Conservation (phyloP, 2,329 filamentous ascomycete genomes). For the Byssoonygena ceratinophila region DNA sequence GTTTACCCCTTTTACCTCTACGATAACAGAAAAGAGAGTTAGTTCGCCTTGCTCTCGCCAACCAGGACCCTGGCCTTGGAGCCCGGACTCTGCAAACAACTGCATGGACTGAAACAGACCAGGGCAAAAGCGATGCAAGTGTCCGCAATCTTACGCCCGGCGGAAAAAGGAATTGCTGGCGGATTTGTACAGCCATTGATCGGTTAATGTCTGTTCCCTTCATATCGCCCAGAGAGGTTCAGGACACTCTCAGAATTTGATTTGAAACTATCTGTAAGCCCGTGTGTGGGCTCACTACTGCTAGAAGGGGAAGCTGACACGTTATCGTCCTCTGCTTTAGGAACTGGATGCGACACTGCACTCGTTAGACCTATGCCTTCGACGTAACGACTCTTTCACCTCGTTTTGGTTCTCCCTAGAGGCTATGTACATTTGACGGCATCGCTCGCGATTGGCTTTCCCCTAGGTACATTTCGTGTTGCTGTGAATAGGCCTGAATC, state of each 20-base stretch:
- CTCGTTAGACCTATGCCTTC: background rate
- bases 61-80: background rate
- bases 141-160: background rate
- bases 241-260: background rate
- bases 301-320: background rate
- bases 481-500: background rate
- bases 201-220: conserved; percentile 2
- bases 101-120: background rate
- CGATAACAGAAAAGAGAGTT: background rate
- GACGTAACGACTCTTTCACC: background rate
- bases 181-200: conserved; percentile 1
- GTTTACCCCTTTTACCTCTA: background rate
- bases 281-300: background rate
- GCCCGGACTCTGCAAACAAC: background rate
- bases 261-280: background rate
- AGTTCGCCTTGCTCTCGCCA: background rate
- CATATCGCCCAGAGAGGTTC: no score
- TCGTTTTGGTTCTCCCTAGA: background rate
- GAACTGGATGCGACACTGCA: background rate
- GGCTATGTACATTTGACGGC: background rate
- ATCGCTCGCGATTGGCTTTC: background rate
- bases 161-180: background rate
- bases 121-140: conserved; percentile 5
- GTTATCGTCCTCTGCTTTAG: background rate
- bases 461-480: background rate